Conservation (phyloP, 176 grass and related monocot genomes). For the Triticum monococcum region DNA sequence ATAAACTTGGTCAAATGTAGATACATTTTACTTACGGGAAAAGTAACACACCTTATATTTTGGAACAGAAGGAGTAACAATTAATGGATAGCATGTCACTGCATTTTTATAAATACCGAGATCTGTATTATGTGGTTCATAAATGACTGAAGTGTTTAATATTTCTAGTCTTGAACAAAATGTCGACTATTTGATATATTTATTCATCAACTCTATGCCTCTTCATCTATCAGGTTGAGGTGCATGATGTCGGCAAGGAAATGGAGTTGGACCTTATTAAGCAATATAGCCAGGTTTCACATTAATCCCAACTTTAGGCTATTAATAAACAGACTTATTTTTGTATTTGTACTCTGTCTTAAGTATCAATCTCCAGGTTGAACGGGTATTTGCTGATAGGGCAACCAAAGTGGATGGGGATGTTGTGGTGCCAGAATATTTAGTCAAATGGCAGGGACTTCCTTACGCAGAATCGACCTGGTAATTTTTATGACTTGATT, state of each 20-base stretch:
- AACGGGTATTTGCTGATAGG: slow-evolving; percentile 99
- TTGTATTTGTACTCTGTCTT: slow-evolving; percentile 29
- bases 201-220: slow-evolving; percentile 7
- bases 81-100: not conserved
- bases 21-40: not conserved
- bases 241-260: slow-evolving; percentile 99
- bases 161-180: slow-evolving; percentile 1
- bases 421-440: slow-evolving; percentile 89
- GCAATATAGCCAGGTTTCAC: slow-evolving; percentile 93
- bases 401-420: slow-evolving; percentile 70
- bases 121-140: slow-evolving; percentile 6
- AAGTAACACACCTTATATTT: not conserved
- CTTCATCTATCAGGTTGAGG: slow-evolving; percentile 65
- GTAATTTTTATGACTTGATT: slow-evolving; percentile 51
- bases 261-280: slow-evolving; percentile 99
- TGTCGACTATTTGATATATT: not conserved
- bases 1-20: not conserved
- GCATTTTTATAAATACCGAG: not conserved
- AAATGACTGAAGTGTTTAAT: not conserved
- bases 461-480: slow-evolving; percentile 98
- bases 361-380: slow-evolving; percentile 74
- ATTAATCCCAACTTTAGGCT: not conserved
- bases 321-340: slow-evolving; percentile 14
- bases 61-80: not conserved
- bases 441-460: slow-evolving; percentile 99